Conservation (phyloP, 2,329 filamentous ascomycete species). For the Pseudogymnoascus sp. region DNA sequence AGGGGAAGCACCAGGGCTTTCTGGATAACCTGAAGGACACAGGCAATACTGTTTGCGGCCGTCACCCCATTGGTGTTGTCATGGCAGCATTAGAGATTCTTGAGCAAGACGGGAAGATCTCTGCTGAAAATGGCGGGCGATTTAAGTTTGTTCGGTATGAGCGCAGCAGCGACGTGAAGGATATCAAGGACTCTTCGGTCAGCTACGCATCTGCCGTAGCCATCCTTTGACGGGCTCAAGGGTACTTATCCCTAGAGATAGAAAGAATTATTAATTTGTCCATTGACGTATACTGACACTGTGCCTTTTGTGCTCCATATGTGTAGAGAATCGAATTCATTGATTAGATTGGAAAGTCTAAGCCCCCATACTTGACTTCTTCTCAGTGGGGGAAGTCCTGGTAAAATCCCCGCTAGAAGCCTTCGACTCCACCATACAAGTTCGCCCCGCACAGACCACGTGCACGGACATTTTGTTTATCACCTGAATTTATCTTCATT, state of each 20-base stretch:
- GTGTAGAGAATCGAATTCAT: neutral
- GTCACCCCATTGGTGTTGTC: slow-evolving; percentile 87
- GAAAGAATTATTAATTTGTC: neutral
- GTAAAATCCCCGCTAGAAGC: neutral
- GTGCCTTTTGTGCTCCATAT: neutral
- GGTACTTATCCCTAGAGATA: neutral
- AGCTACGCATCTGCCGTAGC: slow-evolving; percentile 94
- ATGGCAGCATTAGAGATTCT: slow-evolving; percentile 79
- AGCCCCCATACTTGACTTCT: neutral
- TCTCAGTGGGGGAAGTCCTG: neutral
- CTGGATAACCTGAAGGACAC: slow-evolving; percentile 62
- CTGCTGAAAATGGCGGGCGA: slow-evolving; percentile 25
- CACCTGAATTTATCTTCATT: slow-evolving; percentile 10
- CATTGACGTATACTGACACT: neutral
- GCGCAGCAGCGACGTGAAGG: slow-evolving; percentile 67
- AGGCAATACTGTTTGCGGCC: slow-evolving; percentile 85
- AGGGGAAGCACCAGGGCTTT: slow-evolving; percentile 65
- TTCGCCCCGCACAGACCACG: slow-evolving; percentile 3
- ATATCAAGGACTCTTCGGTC: slow-evolving; percentile 71
- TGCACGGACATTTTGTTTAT: slow-evolving; percentile 10
- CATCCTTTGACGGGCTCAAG: slow-evolving; percentile 43
- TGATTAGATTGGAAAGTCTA: neutral
- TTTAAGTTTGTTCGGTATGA: slow-evolving; percentile 81
- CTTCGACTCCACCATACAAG: neutral
- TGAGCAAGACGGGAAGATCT: slow-evolving; percentile 32